Evolutionary conservation across 2,329 filamentous ascomycete species (phyloP).

Genomic region (Ascochyta lentis): DNA sequence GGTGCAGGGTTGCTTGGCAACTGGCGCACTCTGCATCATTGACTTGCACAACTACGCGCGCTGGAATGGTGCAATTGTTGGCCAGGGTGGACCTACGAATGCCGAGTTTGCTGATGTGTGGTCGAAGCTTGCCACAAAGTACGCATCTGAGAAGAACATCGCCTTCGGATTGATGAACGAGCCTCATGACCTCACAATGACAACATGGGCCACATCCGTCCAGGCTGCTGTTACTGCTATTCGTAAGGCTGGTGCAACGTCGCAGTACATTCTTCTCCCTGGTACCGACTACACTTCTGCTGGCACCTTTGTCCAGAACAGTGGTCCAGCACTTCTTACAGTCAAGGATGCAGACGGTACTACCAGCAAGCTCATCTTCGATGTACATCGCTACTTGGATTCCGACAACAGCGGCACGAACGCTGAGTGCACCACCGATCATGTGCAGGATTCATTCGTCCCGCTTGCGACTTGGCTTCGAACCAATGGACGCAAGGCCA

Average conservation of each 20-base stretch:
- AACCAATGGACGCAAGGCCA: constrained; percentile 47
- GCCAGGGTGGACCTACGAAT: constrained; percentile 69
- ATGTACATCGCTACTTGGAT: constrained; percentile 54
- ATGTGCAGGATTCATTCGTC: constrained; percentile 44
- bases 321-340: constrained; percentile 56
- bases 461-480: constrained; percentile 48
- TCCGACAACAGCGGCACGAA: constrained; percentile 49
- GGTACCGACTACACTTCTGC: constrained; percentile 64
- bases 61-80: constrained; percentile 68
- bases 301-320: constrained; percentile 34
- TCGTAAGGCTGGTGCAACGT: constrained; percentile 66
- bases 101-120: constrained; percentile 66
- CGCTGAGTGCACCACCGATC: constrained; percentile 32
- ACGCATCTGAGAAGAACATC: constrained; percentile 61
- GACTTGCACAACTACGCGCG: constrained; percentile 60
- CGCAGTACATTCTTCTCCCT: constrained; percentile 69
- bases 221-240: constrained; percentile 71
- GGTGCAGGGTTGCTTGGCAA: constrained; percentile 62
- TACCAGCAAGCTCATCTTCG: constrained; percentile 60
- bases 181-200: constrained; percentile 65
- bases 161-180: constrained; percentile 74
- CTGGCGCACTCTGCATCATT: constrained; percentile 65
- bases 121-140: constrained; percentile 63
- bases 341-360: constrained; percentile 66
- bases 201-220: constrained; percentile 64